Percentiles rank a stretch among this genome's conserved stretches.
These are phyloP conservation scores for Podila verticillata DNA, from an alignment of 192 early-diverging fungal species.

Conservation along the genomic window DNA sequence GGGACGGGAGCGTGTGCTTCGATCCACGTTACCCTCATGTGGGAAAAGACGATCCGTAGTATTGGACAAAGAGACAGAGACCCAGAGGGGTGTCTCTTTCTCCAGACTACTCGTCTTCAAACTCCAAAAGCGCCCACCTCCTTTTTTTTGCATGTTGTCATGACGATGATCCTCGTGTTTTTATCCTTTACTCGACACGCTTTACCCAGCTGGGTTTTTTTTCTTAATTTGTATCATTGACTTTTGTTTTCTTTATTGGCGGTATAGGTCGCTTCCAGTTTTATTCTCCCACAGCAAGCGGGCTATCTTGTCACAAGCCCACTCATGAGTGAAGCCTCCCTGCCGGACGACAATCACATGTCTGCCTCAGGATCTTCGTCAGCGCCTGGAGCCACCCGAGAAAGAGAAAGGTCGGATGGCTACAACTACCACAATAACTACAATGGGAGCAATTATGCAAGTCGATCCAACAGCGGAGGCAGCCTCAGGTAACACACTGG, in stretches of 20 bases:
- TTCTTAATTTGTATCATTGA: neutral
- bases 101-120: too few relatives aligned
- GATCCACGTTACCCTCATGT: neutral
- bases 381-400: neutral
- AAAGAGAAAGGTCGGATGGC: neutral
- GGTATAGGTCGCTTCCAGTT: conserved; percentile 20
- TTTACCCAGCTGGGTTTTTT: neutral
- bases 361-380: neutral
- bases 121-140: too few relatives aligned
- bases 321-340: conserved; percentile 39
- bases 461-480: conserved; percentile 8
- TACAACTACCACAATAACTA: conserved; percentile 2
- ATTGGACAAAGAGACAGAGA: too few relatives aligned
- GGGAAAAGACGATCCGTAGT: too few relatives aligned
- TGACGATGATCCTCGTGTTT: too few relatives aligned
- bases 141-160: too few relatives aligned
- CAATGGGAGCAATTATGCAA: neutral
- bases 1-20: neutral
- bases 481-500: neutral
- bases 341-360: conserved; percentile 13
- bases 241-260: neutral
- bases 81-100: too few relatives aligned
- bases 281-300: conserved; percentile 28
- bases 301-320: conserved; percentile 40
- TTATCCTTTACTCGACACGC: neutral